A percentile compares a stretch with the other conserved stretches of the same genome.
Evolutionary conservation across 495 filamentous ascomycete genomes (phyloP).

Genomic region (Sabuloglossum arenarium): DNA sequence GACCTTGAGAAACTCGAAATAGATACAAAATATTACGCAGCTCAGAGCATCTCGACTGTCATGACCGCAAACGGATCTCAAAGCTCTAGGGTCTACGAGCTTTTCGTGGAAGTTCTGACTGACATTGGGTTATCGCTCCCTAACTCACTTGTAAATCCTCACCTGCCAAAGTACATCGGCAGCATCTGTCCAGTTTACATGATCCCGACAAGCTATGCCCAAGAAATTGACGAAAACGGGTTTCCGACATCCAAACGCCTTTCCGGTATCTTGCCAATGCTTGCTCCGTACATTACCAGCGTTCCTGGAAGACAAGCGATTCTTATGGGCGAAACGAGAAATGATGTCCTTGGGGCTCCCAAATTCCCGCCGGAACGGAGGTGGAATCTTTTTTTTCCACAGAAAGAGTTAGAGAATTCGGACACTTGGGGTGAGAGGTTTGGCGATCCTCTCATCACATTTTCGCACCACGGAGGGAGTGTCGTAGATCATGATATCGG

Average conservation of each 20-base stretch:
- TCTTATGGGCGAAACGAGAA: conserved; percentile 22
- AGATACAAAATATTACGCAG: conserved; percentile 16
- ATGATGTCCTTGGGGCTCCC: conserved; percentile 23
- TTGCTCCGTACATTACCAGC: conserved; percentile 20
- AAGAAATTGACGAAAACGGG: conserved; percentile 5
- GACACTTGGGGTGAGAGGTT: background rate
- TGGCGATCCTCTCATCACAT: conserved; percentile 6
- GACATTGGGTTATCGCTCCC: background rate
- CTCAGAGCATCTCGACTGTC: conserved; percentile 16
- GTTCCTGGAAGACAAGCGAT: conserved; percentile 18
- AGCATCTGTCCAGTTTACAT: background rate
- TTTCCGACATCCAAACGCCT: conserved; percentile 13
- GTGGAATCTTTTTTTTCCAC: conserved; percentile 3
- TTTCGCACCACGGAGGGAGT: conserved; percentile 5
- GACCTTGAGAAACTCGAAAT: conserved; percentile 17
- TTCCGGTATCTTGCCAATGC: conserved; percentile 23
- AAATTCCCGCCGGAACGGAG: conserved; percentile 21
- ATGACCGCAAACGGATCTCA: conserved; percentile 9
- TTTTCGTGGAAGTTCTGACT: conserved; percentile 18
- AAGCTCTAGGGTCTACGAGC: conserved; percentile 18
- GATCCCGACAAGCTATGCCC: background rate
- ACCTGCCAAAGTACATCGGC: background rate
- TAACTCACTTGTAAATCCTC: background rate
- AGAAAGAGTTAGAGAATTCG: background rate
- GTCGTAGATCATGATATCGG: conserved; percentile 5